Base-by-base conservation (phyloP, 2,329 filamentous ascomycete genomes). In the Nannizziopsis arthrosporioides region DNA sequence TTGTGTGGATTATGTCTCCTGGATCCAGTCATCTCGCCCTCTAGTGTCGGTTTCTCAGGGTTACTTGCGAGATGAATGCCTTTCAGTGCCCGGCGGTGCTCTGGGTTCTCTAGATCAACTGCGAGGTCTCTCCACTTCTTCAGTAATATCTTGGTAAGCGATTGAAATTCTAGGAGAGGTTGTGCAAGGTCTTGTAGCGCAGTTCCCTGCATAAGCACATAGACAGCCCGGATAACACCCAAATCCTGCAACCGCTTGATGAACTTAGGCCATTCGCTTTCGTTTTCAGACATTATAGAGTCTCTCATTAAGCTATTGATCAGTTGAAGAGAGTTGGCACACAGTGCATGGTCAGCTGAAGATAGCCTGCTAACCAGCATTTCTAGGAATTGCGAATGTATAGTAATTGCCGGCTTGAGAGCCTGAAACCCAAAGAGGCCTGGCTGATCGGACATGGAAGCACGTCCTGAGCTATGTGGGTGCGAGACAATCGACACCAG, bases 241-340 rank as follows among this genome's bases (percentile, higher is more conserved):
- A 96, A 69, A 66, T 96, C 90, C 65, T 96, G 92, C 55, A 98
- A 68, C 54, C 82, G 77, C 70, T 94, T 94, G 65, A 98, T 89
- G 59, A 96, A 93, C 59, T 85, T 92, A 42, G 88, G 85, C 89
- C 92, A 96, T 59, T 96, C 90, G 52, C 85, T 81, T 51, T 82
- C 77, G 38, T 73, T 73, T 45, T 90, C 85, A 59, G 78, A 81
- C 22, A 84, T 84, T 44, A 96, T 81, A 4, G 88, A 85, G 64
- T 98, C 92, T 45, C 92, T 78, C 71, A 96, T 94, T 41, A 98
- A 73, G 0, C 90, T 87, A 63, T 98, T 98, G 65, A 98, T 86
- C 49, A 98, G 73, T 73, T 94, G 92, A 47, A 98, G 74, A 1
- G 92, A 86, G 68, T 95, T 96, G 54, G 88, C 90, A 68, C 92